These are phyloP conservation scores for Ambrosia trifida DNA, from an alignment of 129 eudicot genomes.

Conservation along the genomic window DNA sequence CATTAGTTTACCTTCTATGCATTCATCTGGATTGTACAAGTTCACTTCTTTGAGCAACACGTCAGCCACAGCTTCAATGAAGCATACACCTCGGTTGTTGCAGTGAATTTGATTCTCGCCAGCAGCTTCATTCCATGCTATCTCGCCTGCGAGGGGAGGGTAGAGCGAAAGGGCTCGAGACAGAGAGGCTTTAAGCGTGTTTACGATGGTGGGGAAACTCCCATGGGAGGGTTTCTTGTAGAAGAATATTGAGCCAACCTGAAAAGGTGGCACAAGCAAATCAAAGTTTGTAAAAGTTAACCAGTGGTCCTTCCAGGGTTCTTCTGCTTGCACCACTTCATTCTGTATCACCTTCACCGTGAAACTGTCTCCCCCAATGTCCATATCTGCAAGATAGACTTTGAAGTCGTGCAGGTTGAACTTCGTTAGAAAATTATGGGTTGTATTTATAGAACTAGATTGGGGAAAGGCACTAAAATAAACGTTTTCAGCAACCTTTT, in stretches of 20 bases:
- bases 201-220: background rate
- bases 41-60: conserved; percentile 38
- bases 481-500: too few species aligned
- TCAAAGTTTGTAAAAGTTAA: conserved; percentile 19
- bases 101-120: conserved; percentile 44
- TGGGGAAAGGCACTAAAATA: too few species aligned
- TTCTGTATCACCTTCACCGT: conserved; percentile 15
- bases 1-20: conserved; percentile 46
- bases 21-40: conserved; percentile 42
- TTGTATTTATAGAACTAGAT: too few species aligned
- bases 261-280: conserved; percentile 18
- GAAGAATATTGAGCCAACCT: conserved; percentile 9
- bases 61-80: conserved; percentile 39
- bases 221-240: conserved; percentile 8
- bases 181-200: conserved; percentile 24
- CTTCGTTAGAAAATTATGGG: too few species aligned
- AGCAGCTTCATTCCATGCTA: conserved; percentile 18
- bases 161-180: conserved; percentile 24
- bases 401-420: too few species aligned
- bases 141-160: conserved; percentile 8
- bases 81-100: conserved; percentile 52
- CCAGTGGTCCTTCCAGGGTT: conserved; percentile 20
- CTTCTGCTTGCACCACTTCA: conserved; percentile 15
- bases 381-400: background rate
- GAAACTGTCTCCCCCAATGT: background rate